phyloP scores from a whole-genome alignment of 768 basidiomycete species.

The Boletus huronensis region DNA sequence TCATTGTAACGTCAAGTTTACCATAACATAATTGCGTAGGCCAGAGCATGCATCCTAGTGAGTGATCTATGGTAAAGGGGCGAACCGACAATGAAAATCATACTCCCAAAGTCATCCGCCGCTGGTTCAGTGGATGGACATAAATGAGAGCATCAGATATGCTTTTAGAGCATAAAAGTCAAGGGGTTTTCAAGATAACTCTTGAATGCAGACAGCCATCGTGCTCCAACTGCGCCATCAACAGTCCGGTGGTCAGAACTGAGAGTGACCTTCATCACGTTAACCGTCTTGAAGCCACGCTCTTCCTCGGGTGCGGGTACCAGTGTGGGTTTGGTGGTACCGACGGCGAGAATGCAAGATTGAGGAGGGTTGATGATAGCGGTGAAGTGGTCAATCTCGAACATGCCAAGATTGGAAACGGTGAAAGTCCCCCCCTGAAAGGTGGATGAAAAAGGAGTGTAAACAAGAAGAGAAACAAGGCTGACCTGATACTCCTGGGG shows the following conservation, averaged over 20 bases:
- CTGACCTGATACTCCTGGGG: constrained; percentile 93
- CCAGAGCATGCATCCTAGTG: constrained; percentile 14
- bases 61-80: constrained; percentile 24
- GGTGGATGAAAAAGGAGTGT: background rate
- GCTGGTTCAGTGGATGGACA: background rate
- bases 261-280: constrained; percentile 94
- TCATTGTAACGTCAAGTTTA: constrained; percentile 4
- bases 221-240: constrained; percentile 92
- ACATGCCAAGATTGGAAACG: constrained; percentile 99
- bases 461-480: background rate
- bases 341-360: constrained; percentile 95
- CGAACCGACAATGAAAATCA: constrained; percentile 4
- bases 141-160: background rate
- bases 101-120: constrained; percentile 1
- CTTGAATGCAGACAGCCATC: constrained; percentile 92
- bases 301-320: constrained; percentile 86
- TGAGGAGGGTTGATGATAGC: constrained; percentile 99
- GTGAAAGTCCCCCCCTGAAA: constrained; percentile 93
- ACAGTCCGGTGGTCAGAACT: constrained; percentile 95
- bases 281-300: constrained; percentile 89
- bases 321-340: constrained; percentile 79
- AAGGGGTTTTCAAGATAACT: constrained; percentile 95
- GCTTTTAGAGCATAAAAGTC: constrained; percentile 86
- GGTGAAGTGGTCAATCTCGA: constrained; percentile 90
- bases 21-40: constrained; percentile 10